These are phyloP conservation scores for Claviceps lovelessii DNA, from an alignment of 2,329 filamentous ascomycete species.

Conservation along the genomic window DNA sequence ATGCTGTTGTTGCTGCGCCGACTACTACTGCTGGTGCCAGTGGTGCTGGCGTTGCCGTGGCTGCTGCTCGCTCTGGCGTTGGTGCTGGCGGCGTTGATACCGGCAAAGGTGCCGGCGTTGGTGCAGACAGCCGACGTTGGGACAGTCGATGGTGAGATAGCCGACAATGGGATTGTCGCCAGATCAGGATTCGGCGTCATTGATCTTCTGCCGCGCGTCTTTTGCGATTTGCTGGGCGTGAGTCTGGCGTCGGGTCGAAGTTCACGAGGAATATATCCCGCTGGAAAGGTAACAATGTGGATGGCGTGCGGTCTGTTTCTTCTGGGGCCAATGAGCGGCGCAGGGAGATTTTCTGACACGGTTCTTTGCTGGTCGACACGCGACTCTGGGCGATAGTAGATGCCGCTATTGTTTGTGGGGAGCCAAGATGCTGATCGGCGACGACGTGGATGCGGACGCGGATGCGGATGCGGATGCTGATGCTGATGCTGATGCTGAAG, in stretches of 20 bases:
- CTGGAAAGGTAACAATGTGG: conserved; percentile 27
- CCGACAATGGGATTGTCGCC: neutral
- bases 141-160: neutral
- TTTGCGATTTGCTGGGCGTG: neutral
- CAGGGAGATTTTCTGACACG: conserved; percentile 15
- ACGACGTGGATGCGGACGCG: neutral
- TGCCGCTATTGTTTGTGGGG: conserved; percentile 2
- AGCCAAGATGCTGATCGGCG: conserved; percentile 5
- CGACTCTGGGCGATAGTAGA: conserved; percentile 7
- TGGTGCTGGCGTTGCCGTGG: conserved; percentile 27
- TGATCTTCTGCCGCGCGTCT: neutral
- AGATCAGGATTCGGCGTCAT: conserved; percentile 1
- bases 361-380: neutral
- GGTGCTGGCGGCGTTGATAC: too few relatives aligned
- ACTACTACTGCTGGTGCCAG: conserved; percentile 15
- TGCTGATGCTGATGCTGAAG: neutral
- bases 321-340: conserved; percentile 25
- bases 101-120: conserved; percentile 3
- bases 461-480: neutral
- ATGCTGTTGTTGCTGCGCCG: conserved; percentile 23
- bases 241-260: conserved; percentile 16
- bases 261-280: conserved; percentile 31
- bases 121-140: neutral
- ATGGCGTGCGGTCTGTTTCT: conserved; percentile 27
- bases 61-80: conserved; percentile 28